Base-by-base conservation (phyloP, 345 rosid species). In the Aquilaria sinensis region DNA sequence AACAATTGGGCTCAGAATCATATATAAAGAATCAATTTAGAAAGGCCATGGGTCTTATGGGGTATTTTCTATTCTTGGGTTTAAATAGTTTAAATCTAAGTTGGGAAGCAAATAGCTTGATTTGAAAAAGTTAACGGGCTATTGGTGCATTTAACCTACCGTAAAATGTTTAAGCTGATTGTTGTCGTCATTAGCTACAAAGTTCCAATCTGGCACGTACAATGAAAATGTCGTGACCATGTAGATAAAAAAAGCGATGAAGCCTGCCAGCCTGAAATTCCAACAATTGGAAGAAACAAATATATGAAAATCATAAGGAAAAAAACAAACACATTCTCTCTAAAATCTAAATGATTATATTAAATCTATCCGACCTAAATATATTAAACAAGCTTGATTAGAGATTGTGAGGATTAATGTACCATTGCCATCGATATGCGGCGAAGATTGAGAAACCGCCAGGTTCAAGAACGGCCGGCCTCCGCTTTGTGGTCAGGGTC, bases 181-280 rank as follows among this genome's bases (percentile, higher is more conserved):
- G 43, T 37, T 37, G 2, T 37, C 43, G 43, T 71, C 8, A 7
- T 5, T 5, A 2, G 9, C 71, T 10, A 31, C 64, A 51, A 81
- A 86, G 69, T 82, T 77, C 92, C 92, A 86, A 60, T 86, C 85
- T 12, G 87, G 87, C 52, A 86, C 85, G 58, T 80, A 75, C 9
- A 86, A 68, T 12, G 89, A 12, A 63, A 55, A 86, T 1, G 81
- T 73, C 29, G 83, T 83, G 51, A 72, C 41, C 80, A 83, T 78
- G 76, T 86, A 81, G 57, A 86, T 55, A 51, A 76, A 12, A 61
- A 86, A 86, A 12, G 87, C 72, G 4, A 80, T 58, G 33, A 83
- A 83, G 14, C 87, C 82, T 33, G 75, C 84, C 13, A 78, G 52
- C 89, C 92, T 86, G 37, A 45, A 16, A 51, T 54, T 47, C 47